A percentile compares a stretch with the other conserved stretches of the same genome.
Conservation (phyloP, 305 asterid genomes). For the Stenogyne calaminthoides region DNA sequence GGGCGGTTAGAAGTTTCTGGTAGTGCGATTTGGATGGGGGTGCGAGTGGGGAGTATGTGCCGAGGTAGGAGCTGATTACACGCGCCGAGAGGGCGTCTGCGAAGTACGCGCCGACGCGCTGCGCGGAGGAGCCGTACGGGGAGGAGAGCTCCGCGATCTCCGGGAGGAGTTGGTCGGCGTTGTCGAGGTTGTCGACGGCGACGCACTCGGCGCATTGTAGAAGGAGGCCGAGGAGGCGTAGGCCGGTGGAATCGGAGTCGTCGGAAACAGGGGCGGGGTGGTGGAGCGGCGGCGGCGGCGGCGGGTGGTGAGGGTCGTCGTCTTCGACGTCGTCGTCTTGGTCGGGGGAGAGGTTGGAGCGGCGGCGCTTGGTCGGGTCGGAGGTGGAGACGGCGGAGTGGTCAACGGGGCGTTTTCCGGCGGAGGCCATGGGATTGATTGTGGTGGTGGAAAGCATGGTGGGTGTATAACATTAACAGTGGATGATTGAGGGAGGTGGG, state of each 20-base stretch:
- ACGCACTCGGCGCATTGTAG: conserved; percentile 91
- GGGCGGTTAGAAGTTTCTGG: conserved; percentile 61
- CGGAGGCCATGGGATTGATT: conserved; percentile 40
- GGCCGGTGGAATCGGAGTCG: conserved; percentile 58
- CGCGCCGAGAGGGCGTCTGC: conserved; percentile 86
- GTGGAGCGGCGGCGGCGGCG: neutral
- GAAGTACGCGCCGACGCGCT: conserved; percentile 92
- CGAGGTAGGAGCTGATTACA: conserved; percentile 60
- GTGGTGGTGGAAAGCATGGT: conserved; percentile 29
- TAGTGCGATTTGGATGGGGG: conserved; percentile 48
- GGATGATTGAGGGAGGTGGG: too few relatives aligned
- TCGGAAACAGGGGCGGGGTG: neutral
- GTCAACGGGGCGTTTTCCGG: conserved; percentile 64
- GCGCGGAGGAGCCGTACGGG: conserved; percentile 91
- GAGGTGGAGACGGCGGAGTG: conserved; percentile 12
- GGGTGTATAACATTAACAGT: too few relatives aligned
- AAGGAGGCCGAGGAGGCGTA: conserved; percentile 73
- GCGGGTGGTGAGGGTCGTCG: neutral
- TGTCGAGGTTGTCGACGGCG: conserved; percentile 69
- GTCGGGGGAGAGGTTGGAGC: conserved; percentile 35
- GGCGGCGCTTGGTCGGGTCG: conserved; percentile 49
- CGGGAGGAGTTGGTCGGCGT: conserved; percentile 65
- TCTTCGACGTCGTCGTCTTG: conserved; percentile 13
- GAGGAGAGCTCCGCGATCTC: conserved; percentile 82
- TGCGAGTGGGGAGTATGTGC: conserved; percentile 60